phyloP scores from a whole-genome alignment of 768 basidiomycete species.

The Podaxis pistillaris region DNA sequence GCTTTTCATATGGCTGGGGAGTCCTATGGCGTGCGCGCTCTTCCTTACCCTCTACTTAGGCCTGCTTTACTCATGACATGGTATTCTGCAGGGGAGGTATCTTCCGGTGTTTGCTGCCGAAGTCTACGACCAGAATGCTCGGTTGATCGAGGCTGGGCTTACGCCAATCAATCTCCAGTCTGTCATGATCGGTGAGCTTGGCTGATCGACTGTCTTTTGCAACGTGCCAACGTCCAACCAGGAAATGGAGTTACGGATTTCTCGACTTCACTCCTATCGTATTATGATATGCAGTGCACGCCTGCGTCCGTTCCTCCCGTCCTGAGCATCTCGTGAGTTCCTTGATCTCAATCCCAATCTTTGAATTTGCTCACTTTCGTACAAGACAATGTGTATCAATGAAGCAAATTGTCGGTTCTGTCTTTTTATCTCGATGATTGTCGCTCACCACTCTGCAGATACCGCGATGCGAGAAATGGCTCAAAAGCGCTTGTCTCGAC shows the following conservation, averaged over 20 bases:
- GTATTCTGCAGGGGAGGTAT: conserved; percentile 54
- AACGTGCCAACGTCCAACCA: conserved; percentile 13
- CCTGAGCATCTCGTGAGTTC: conserved; percentile 45
- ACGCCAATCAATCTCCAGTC: conserved; percentile 63
- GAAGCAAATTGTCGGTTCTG: conserved; percentile 50
- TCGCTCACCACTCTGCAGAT: conserved; percentile 34
- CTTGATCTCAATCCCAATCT: conserved; percentile 18
- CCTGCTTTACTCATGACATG: not conserved
- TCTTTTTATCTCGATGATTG: not conserved
- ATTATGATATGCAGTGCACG: conserved; percentile 55
- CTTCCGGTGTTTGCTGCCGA: conserved; percentile 75
- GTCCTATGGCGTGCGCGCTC: conserved; percentile 64
- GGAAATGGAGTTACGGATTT: conserved; percentile 68
- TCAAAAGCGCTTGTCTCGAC: conserved; percentile 58
- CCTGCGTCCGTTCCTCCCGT: conserved; percentile 47
- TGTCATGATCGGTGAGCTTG: conserved; percentile 61
- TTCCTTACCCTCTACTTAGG: not conserved
- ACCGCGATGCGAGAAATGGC: conserved; percentile 59
- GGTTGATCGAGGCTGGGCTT: conserved; percentile 51
- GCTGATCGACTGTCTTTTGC: not conserved
- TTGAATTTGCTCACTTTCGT: conserved; percentile 31
- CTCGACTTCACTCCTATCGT: conserved; percentile 39
- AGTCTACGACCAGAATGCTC: conserved; percentile 69
- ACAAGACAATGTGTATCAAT: conserved; percentile 51
- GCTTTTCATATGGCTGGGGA: conserved; percentile 69